Evolutionary conservation across 2,329 filamentous ascomycete species (phyloP).

Genomic region (Penicillium sp.): DNA sequence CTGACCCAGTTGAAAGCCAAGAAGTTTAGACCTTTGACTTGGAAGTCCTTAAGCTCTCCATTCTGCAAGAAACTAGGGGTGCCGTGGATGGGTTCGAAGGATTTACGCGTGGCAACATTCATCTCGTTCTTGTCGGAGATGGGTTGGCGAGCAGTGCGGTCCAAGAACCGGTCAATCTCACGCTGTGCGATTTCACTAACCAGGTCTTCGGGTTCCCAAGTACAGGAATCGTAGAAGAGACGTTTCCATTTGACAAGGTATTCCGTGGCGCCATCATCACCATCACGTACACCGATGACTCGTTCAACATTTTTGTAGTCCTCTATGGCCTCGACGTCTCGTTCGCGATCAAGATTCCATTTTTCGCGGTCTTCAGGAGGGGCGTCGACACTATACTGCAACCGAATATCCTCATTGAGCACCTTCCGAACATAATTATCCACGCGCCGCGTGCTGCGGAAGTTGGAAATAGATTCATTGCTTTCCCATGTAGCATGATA

Average conservation of each 20-base stretch:
- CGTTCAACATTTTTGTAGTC: constrained; percentile 93
- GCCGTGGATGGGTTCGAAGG: constrained; percentile 69
- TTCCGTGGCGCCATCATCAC: constrained; percentile 71
- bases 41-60: constrained; percentile 87
- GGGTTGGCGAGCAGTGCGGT: constrained; percentile 78
- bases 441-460: constrained; percentile 80
- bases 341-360: constrained; percentile 91
- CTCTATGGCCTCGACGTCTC: constrained; percentile 80
- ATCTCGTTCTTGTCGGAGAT: constrained; percentile 76
- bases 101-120: constrained; percentile 70
- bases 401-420: constrained; percentile 74
- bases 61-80: constrained; percentile 83
- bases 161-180: constrained; percentile 87
- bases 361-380: constrained; percentile 86
- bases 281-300: constrained; percentile 79
- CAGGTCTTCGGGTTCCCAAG: constrained; percentile 80
- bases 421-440: constrained; percentile 93
- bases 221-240: constrained; percentile 88
- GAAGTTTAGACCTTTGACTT: constrained; percentile 92
- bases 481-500: constrained; percentile 95
- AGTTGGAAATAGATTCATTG: constrained; percentile 69
- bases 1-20: constrained; percentile 94
- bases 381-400: constrained; percentile 71
- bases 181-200: constrained; percentile 77
- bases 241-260: constrained; percentile 98